phyloP scores from a whole-genome alignment of 176 grass and related monocot species.

The Thinopyrum elongatum region DNA sequence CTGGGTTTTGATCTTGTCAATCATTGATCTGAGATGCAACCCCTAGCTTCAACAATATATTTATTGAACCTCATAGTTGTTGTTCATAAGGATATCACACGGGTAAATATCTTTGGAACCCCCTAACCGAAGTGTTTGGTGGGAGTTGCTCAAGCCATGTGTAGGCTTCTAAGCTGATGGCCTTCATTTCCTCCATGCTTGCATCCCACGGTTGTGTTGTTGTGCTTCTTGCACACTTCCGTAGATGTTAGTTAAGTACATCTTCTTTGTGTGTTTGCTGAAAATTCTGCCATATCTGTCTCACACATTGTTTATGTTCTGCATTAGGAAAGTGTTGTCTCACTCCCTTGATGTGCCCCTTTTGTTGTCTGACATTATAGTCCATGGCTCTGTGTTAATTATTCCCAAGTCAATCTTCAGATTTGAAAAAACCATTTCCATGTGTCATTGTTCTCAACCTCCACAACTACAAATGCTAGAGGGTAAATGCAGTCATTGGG shows the following conservation, averaged over 20 bases:
- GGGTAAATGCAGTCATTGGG: not conserved
- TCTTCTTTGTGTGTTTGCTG: not conserved
- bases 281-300: too few relatives aligned
- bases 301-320: not conserved
- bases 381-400: not conserved
- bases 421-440: not conserved
- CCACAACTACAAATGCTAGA: not conserved
- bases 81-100: too few relatives aligned
- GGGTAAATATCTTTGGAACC: too few relatives aligned
- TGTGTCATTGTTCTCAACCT: not conserved
- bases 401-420: not conserved
- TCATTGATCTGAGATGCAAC: too few relatives aligned
- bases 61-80: too few relatives aligned
- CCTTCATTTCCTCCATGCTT: not conserved
- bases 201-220: too few relatives aligned
- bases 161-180: too few relatives aligned
- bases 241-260: not conserved
- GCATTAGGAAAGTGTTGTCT: not conserved
- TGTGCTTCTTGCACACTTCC: too few relatives aligned
- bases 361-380: not conserved
- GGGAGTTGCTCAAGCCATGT: too few relatives aligned
- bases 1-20: too few relatives aligned
- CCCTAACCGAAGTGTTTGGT: too few relatives aligned
- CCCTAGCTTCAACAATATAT: too few relatives aligned
- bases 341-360: not conserved